Base-by-base conservation (phyloP, 1,284 basidiomycete species). In the Bondarzewia mesenterica region DNA sequence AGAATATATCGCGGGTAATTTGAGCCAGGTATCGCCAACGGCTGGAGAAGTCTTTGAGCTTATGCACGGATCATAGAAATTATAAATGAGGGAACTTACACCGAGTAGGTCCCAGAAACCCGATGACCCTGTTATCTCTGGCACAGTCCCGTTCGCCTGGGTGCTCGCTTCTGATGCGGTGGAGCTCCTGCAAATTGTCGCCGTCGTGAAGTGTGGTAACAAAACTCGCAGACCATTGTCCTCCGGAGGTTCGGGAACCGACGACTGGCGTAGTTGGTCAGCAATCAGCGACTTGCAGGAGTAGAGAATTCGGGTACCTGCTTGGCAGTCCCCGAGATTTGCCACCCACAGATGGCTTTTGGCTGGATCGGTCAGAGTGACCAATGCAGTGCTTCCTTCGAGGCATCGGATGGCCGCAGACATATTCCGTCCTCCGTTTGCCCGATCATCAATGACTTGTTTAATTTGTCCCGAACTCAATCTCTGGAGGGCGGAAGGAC, bases 241-340 rank as follows among this genome's bases (percentile, higher is more conserved):
- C 69, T 42, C 59, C 54, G 1, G 60, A 44, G 18, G 61, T 57
- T 50, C 68, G 70, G 32, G 64, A 62, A n/a, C 71, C 78, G 21
- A 83, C 69, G 22, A 79, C 55, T 56, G 73, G 77, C 22, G 23
- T 14, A 25, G 18, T 22, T 46, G 10, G 27, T 37, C 25, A 15
- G 29, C 25, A 36, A 14, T n/a, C n/a, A n/a, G n/a, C n/a, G n/a
- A n/a, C n/a, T n/a, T n/a, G n/a, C n/a, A n/a, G n/a, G n/a, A n/a
- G n/a, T n/a, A n/a, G 10, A n/a, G 16, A n/a, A n/a, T n/a, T n/a
- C n/a, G 42, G 29, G 44, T 56, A 81, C 82, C 76, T 62, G 82
- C 81, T 58, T 74, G 72, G 55, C 78, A 80, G 60, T 85, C 77
- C 14, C 82, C 82, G 27, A 85, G 64, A 60, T 79, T 82, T n/a